Base-by-base conservation (phyloP, 2,329 filamentous ascomycete species). In the Ascochyta viciae-villosae region DNA sequence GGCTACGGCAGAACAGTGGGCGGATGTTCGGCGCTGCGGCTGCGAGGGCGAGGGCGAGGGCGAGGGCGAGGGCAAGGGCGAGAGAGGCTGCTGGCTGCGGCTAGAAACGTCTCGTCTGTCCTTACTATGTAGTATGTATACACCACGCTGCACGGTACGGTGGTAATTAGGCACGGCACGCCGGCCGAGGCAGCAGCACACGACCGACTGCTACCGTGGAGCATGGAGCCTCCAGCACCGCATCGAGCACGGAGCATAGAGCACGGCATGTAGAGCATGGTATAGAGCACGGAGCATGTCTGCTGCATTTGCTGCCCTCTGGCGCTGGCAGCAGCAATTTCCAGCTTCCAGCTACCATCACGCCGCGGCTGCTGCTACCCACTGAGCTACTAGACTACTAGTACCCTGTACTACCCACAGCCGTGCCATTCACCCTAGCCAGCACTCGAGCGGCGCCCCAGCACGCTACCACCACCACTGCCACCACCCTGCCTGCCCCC, bases 101-200 rank as follows among this genome's bases (percentile, higher is more conserved):
- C 19, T 19, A 19, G 19, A 3, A 19, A 3, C 19, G 19, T 19
- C 19, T 3, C 19, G 19, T 19, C 19, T 19, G 19, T 19, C 19
- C 19, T 19, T 19, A 19, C 19, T 3, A 19, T 3, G 19, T 19
- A 19, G 2, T 3, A 19, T 3, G 19, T 19, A 19, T 19, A 19
- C 24, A 26, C 6, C 24, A 26, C 24, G 24, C 24, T 8, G 5
- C 24, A 8, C 24, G 4, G 27, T 29, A 3, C 9, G 9, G 8
- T 22, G 37, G 34, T 37, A 12, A 34, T 44, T 23, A 44, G 38
- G 45, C 26, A 41, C 54, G 50, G 37, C 24, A 16, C 31, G 7
- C 55, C 50, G 55, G 55, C 50, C 50, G 55, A 54, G 50, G 46
- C 51, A 19, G 19, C 19, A 19, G 19, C 19, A 19, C 19, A 19